Base-by-base conservation (phyloP, 257 asterid genomes). In the Solanum chiquidenum region DNA sequence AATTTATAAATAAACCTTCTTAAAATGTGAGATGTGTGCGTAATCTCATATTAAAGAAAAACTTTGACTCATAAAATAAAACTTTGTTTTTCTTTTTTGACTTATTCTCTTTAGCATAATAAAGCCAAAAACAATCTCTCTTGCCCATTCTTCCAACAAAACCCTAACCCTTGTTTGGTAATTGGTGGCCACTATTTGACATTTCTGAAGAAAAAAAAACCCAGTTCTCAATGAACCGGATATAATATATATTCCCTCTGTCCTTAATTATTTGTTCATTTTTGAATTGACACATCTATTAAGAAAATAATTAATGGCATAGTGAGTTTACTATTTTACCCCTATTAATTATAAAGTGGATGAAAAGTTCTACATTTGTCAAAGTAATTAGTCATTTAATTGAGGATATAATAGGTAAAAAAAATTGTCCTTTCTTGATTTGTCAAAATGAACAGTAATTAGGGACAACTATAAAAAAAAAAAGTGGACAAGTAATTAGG, bases 141-240 rank as follows among this genome's bases (percentile, higher is more conserved):
- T 7, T 25, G 2, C 12, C 60, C 55, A 60, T 84, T 35, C 38
- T 64, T 13, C 76, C 62, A 37, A 62, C 40, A 85, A 38, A 66
- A 85, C 87, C 87, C 80, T 85, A 66, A 27, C 12, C 80, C 80
- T 40, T 44, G 79, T 66, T 85, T 85, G 87, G 25, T 71, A 71
- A 71, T 71, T 71, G 42, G 77, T 71, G n/a, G 12, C 29, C 20
- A 25, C 12, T 85, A 8, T 85, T 62, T 85, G 87, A 66, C 87
- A 85, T 29, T 62, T 85, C 18, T n/a, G 10, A 1, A 14, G 14
- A 46, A 49, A 69, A 31, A 69, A 33, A 46, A 80, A 25, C 9
- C 40, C 66, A 27, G 66, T 79, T 79, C 52, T 44, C 14, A 4
- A 46, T 79, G 85, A 79, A 79, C 40, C 85, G 27, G 66, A 79